Evolutionary conservation across 257 asterid genomes (phyloP), one percentile per base, ranked within the genome.

Genomic region (Misopates orontium): DNA sequence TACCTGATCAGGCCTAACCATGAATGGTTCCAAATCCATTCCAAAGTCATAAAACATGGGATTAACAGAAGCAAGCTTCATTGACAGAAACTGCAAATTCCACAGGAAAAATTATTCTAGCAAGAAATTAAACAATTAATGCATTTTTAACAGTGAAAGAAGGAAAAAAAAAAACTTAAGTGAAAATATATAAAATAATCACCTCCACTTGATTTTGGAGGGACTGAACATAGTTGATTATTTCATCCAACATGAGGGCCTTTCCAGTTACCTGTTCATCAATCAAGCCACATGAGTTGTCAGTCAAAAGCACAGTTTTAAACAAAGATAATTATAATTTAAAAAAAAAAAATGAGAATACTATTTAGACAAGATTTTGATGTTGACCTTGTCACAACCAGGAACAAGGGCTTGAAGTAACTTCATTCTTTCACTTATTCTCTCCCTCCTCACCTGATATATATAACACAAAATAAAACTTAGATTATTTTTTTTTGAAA

Each of bases 161-260:
- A 45, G 15, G 0, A 16, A 45, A 44, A 44, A 9, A 44, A 60
- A 57, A 57, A 36, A 15, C 74, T 78, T 3, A 62, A 56, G 4
- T 16, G 50, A 47, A 8, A 9, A 20, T 9, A 10, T 28, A 65
- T 32, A 19, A 42, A 60, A 19, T 40, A 44, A 20, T 66, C 31
- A 90, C 97, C 97, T 91, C 97, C 31, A 88, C 96, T 84, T 91
- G 97, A 70, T 87, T 72, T 81, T 88, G 96, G 50, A 90, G 82
- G 72, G 97, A 90, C 59, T 87, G 95, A 79, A 90, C 95, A 79
- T 90, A 90, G 72, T 88, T 87, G 70, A 90, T 90, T 42, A 90
- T 90, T 76, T 90, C 95, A 81, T 90, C 97, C 92, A 90, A 79
- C 95, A 90, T 81, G 77, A 83, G 97, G 90, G 97, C 97, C 92